Evolutionary conservation across 2,329 filamentous ascomycete genomes (phyloP), one percentile per base, ranked within the genome.

Genomic region (Aureobasidium vineae): DNA sequence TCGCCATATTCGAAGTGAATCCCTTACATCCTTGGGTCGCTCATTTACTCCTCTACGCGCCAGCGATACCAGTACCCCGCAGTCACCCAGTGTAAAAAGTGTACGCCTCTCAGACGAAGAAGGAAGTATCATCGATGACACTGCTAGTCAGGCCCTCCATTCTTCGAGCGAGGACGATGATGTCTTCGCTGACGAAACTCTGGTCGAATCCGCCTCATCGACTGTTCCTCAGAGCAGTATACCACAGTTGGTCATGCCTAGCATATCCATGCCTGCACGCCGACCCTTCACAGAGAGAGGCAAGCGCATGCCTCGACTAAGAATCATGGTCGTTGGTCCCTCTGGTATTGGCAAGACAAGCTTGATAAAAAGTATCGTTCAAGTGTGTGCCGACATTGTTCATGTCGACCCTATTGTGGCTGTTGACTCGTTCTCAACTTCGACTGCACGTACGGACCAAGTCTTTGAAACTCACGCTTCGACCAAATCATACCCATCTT

Each of bases 171-270:
- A 83, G 69, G 80, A 88, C 71, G 80, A 86, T 73, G 88, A 85
- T 75, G 82, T 80, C 8, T 74, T 75, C 10, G 72, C 72, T 11
- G 77, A 78, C 77, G 79, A 73, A 72, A 79, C 72, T 26, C 38
- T 64, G 26, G 28, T 43, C 21, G 72, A 72, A 36, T 52, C 67
- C 78, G 79, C 19, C 13, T 38, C 23, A 3, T 5, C 56, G n/a
- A 31, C 41, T 11, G 64, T 71, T 69, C 31, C 71, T 71, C 63
- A 67, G 69, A 52, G 83, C 81, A 49, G 50, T 36, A 73, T 79
- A 47, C 89, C 90, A 28, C 93, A 98, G 77, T 84, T 99, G n/a
- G 91, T 99, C 68, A 99, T 99, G 95, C 95, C 95, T 5, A 97
- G 92, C 74, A 89, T 99, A 72, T 88, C 86, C 69, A 95, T 99